Evolutionary conservation across 345 rosid genomes (phyloP).

Genomic region (Sisymbrium irio): DNA sequence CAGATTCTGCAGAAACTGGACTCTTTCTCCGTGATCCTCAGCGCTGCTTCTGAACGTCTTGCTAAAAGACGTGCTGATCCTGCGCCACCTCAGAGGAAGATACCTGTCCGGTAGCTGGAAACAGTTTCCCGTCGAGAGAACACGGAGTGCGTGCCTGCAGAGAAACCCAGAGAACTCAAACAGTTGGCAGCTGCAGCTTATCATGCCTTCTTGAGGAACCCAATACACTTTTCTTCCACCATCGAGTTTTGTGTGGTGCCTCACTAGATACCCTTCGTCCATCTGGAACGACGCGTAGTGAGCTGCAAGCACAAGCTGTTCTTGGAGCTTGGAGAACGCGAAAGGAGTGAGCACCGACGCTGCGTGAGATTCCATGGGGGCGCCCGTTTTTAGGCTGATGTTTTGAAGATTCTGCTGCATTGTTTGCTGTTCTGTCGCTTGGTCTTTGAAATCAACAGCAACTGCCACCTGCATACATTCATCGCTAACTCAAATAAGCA

Average conservation of each 20-base stretch:
- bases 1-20: constrained; percentile 74
- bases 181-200: constrained; percentile 92
- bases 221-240: constrained; percentile 94
- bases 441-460: constrained; percentile 91
- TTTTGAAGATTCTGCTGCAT: constrained; percentile 97
- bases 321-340: constrained; percentile 97
- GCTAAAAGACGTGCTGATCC: constrained; percentile 48
- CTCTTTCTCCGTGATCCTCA: constrained; percentile 55
- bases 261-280: constrained; percentile 79
- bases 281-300: constrained; percentile 91
- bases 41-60: constrained; percentile 48
- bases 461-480: constrained; percentile 60
- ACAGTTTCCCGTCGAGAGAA: constrained; percentile 89
- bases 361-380: constrained; percentile 96
- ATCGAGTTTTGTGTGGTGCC: constrained; percentile 90
- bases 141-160: constrained; percentile 88
- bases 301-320: constrained; percentile 90
- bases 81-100: constrained; percentile 83
- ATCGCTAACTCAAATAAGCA: background rate
- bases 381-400: constrained; percentile 80
- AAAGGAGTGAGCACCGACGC: constrained; percentile 83
- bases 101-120: constrained; percentile 90
- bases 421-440: constrained; percentile 90
- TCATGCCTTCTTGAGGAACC: constrained; percentile 80
- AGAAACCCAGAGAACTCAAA: constrained; percentile 97